A percentile compares a stretch with the other conserved stretches of the same genome.
phyloP scores from a whole-genome alignment of 345 rosid species.

The Gossypium australe region DNA sequence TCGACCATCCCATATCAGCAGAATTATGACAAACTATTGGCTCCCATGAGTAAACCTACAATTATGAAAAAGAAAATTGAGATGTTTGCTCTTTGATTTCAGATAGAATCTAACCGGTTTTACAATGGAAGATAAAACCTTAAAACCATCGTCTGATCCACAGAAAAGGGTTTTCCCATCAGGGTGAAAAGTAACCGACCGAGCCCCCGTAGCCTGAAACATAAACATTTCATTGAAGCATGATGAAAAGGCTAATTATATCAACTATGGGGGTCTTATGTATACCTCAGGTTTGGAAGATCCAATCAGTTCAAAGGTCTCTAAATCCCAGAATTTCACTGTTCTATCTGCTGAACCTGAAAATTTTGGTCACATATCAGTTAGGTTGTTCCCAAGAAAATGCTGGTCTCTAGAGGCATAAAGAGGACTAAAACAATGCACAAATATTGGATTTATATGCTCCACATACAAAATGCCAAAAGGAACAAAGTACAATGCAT shows the following conservation, averaged over 20 bases:
- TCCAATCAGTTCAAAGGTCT: slow-evolving; percentile 95
- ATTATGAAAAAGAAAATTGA: slow-evolving; percentile 17
- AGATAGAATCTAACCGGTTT: neutral
- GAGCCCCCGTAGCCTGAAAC: slow-evolving; percentile 72
- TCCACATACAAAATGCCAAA: neutral
- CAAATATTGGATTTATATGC: neutral
- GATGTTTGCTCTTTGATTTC: slow-evolving; percentile 5
- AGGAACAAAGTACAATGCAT: neutral
- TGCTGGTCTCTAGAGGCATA: neutral
- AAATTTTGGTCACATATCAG: slow-evolving; percentile 10
- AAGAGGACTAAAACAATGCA: neutral
- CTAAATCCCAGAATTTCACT: slow-evolving; percentile 98
- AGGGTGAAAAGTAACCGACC: slow-evolving; percentile 67
- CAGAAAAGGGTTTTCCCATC: slow-evolving; percentile 87
- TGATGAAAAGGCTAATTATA: neutral
- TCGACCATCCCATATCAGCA: slow-evolving; percentile 91
- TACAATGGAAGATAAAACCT: slow-evolving; percentile 46
- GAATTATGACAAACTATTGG: slow-evolving; percentile 84
- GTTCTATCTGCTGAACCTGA: slow-evolving; percentile 98
- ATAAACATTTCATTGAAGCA: neutral
- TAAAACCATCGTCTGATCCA: slow-evolving; percentile 80
- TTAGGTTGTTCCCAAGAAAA: neutral
- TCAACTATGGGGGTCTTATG: neutral
- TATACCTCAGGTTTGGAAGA: slow-evolving; percentile 89
- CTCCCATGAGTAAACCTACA: slow-evolving; percentile 97